A percentile compares a stretch with the other conserved stretches of the same genome.
Evolutionary conservation across 2,329 filamentous ascomycete genomes (phyloP).

Genomic region (Cryphonectria parasitica): DNA sequence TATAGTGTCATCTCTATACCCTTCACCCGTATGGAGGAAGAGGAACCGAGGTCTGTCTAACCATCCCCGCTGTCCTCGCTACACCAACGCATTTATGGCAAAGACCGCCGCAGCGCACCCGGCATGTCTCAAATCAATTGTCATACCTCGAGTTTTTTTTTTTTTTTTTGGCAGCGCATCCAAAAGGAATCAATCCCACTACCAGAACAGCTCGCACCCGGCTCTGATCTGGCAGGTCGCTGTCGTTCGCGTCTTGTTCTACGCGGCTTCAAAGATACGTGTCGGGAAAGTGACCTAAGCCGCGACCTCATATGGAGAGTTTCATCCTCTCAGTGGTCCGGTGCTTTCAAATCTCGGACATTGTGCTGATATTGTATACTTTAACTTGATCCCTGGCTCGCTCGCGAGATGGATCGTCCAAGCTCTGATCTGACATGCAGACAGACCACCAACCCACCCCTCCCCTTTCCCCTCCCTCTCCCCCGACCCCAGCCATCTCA

Average conservation of each 20-base stretch:
- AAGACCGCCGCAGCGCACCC: background rate
- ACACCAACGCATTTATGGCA: background rate
- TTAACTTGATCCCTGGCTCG: background rate
- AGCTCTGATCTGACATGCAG: slow-evolving; percentile 6
- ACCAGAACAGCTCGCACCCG: background rate
- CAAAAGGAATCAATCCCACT: background rate
- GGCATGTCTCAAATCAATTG: background rate
- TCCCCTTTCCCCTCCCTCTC: background rate
- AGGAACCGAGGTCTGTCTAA: background rate
- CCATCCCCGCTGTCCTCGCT: slow-evolving; percentile 9
- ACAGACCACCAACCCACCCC: background rate
- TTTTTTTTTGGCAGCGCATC: too few species aligned
- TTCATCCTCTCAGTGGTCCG: background rate
- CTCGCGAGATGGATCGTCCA: background rate
- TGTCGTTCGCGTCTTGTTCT: background rate
- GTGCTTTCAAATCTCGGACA: background rate
- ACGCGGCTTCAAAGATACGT: background rate
- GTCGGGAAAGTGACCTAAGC: background rate
- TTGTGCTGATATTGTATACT: background rate
- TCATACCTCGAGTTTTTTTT: background rate
- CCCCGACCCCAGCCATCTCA: background rate
- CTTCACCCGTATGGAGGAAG: slow-evolving; percentile 1
- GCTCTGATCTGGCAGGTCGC: background rate
- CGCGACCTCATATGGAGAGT: background rate
- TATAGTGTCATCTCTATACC: background rate